These are phyloP conservation scores for Coriolopsis trogii DNA, from an alignment of 1,284 basidiomycete genomes.

Conservation along the genomic window DNA sequence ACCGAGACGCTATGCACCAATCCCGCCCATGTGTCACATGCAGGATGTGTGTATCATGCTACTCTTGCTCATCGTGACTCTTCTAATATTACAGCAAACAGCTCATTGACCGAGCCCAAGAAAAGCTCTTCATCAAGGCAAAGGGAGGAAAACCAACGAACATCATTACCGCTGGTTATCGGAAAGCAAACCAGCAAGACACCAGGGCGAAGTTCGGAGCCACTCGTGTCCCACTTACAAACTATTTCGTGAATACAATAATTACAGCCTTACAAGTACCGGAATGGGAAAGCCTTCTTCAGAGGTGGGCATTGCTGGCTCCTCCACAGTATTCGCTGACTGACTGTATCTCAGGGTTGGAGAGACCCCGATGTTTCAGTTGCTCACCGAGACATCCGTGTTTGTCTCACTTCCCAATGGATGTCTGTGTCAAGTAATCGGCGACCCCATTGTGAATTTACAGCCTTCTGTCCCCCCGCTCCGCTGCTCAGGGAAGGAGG, in stretches of 20 bases:
- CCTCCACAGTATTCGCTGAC: neutral
- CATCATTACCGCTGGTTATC: conserved; percentile 69
- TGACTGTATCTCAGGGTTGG: conserved; percentile 59
- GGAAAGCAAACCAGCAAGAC: conserved; percentile 44
- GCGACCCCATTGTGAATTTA: conserved; percentile 61
- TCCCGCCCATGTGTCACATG: conserved; percentile 52
- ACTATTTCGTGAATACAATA: conserved; percentile 74
- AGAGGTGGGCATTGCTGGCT: conserved; percentile 44
- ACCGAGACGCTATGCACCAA: conserved; percentile 28
- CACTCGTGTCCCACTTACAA: conserved; percentile 48
- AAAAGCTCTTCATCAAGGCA: conserved; percentile 46
- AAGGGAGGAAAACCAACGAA: conserved; percentile 47
- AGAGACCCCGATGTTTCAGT: conserved; percentile 68
- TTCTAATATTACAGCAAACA: conserved; percentile 30
- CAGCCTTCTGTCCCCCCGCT: conserved; percentile 30
- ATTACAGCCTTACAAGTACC: conserved; percentile 64
- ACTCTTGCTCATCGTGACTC: neutral
- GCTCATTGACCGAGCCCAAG: conserved; percentile 64
- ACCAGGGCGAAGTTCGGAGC: conserved; percentile 31
- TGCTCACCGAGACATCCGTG: conserved; percentile 72
- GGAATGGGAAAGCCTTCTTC: conserved; percentile 70
- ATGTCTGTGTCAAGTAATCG: conserved; percentile 82
- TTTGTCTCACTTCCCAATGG: conserved; percentile 77
- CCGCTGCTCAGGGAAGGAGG: no score
- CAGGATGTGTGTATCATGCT: conserved; percentile 46